Evolutionary conservation across 257 asterid species (phyloP).

Genomic region (Solanum neorickii): DNA sequence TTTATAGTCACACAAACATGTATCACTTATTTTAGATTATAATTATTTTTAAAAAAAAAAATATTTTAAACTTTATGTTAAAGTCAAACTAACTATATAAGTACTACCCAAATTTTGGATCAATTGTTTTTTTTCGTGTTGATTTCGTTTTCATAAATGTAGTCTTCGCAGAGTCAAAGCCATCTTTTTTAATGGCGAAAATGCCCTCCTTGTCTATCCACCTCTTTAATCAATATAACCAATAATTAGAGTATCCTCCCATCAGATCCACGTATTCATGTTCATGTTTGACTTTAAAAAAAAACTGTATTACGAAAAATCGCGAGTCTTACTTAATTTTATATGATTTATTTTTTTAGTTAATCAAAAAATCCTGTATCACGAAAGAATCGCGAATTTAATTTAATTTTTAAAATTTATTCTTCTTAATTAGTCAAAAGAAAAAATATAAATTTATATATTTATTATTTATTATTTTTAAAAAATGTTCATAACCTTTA

Average conservation of each 20-base stretch:
- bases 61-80: too few relatives aligned
- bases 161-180: neutral
- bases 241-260: neutral
- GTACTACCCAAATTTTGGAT: neutral
- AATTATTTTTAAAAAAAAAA: too few relatives aligned
- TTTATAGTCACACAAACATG: too few relatives aligned
- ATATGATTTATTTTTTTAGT: too few relatives aligned
- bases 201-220: neutral
- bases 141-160: neutral
- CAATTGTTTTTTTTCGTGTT: neutral
- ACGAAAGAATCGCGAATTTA: neutral
- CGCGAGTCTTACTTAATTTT: neutral
- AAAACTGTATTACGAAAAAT: neutral
- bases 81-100: neutral
- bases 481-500: neutral
- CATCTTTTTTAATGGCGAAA: neutral
- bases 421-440: neutral
- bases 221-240: neutral
- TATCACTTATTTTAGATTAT: too few relatives aligned
- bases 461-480: accelerated
- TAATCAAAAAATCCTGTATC: neutral
- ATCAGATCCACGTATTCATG: neutral
- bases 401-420: too few relatives aligned
- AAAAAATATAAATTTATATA: too few relatives aligned
- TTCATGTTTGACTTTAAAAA: neutral